These are phyloP conservation scores for Aegilops umbellulata DNA, from an alignment of 176 grass and related monocot genomes.

Conservation along the genomic window DNA sequence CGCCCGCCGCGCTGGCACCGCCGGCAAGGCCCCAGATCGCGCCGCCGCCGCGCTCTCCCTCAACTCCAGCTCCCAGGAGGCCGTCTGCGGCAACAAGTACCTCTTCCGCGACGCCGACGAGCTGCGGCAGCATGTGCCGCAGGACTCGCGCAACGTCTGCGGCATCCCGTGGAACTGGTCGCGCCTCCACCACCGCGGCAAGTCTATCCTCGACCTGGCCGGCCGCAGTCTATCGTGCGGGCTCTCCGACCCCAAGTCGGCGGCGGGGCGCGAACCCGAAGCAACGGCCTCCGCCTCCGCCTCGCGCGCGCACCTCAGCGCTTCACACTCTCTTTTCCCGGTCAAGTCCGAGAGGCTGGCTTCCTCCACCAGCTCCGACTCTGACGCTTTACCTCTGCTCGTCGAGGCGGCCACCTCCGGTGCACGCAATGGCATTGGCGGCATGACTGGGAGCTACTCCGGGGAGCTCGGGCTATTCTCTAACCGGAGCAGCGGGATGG, in stretches of 20 bases:
- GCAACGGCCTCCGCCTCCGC: slow-evolving; percentile 26
- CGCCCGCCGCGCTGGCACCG: slow-evolving; percentile 6
- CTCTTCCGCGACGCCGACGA: slow-evolving; percentile 30
- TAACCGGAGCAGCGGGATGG: slow-evolving; percentile 57
- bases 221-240: slow-evolving; percentile 76
- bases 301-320: slow-evolving; percentile 31
- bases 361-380: slow-evolving; percentile 72
- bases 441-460: slow-evolving; percentile 52
- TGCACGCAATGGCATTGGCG: slow-evolving; percentile 22
- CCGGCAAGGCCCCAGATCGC: slow-evolving; percentile 19
- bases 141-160: slow-evolving; percentile 73
- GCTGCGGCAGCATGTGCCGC: slow-evolving; percentile 48
- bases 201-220: slow-evolving; percentile 76
- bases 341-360: slow-evolving; percentile 56
- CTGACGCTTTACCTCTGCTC: slow-evolving; percentile 67
- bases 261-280: slow-evolving; percentile 40
- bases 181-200: slow-evolving; percentile 80
- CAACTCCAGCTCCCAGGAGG: slow-evolving; percentile 81
- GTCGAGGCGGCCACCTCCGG: slow-evolving; percentile 33
- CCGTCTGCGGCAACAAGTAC: slow-evolving; percentile 58
- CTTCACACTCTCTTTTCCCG: slow-evolving; percentile 41
- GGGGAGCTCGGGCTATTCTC: slow-evolving; percentile 84
- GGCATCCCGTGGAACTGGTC: slow-evolving; percentile 98
- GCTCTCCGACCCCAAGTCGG: slow-evolving; percentile 64
- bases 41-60: slow-evolving; percentile 37